Evolutionary conservation across 2,329 filamentous ascomycete genomes (phyloP), one percentile per base, ranked within the genome.

Genomic region (Aspergillus quadricinctus): DNA sequence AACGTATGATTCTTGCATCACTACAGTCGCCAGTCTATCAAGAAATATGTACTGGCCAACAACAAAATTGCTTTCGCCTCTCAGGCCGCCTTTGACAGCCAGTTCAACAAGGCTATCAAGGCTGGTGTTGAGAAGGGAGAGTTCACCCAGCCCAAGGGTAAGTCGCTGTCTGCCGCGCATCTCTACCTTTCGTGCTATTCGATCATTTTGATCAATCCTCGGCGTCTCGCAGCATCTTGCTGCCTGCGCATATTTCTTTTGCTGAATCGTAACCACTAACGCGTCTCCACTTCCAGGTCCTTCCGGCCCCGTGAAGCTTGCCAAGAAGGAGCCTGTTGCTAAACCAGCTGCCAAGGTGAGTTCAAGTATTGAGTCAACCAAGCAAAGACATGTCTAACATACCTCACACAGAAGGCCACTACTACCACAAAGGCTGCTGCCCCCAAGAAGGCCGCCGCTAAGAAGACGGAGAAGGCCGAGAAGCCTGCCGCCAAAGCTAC

Each of bases 121-220:
- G 78, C 81, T 58, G 92, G 92, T 75, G 91, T 92, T 67, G 90
- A 95, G 70, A 92, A 88, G 82, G 90, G 89, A 61, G 83, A 89
- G 68, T 96, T 96, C 73, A 83, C 87, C 71, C 91, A 93, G 75
- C 92, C 92, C 70, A 96, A 96, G 86, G 92, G 91, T 91, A 83
- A 65, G 84, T 80, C 31, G 49, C 40, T 7, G 48, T 50, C 28
- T 31, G n/a, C 53, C 48, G 52, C 37, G 54, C 48, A 29, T 40
- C n/a, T 56, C 41, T 53, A 14, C 57, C 45, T 31, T 40, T n/a
- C 3, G 9, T 29, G 5, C 5, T 4, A n/a, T 48, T 25, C 28
- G 43, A 35, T 35, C 17, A 48, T 25, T 29, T 48, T 21, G 41
- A 4, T 31, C 40, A 19, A 9, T 43, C 3, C 40, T 21, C 7